These are phyloP conservation scores for Scenedesmus sp. DNA, from an alignment of 163 green algal genomes.

Conservation along the genomic window DNA sequence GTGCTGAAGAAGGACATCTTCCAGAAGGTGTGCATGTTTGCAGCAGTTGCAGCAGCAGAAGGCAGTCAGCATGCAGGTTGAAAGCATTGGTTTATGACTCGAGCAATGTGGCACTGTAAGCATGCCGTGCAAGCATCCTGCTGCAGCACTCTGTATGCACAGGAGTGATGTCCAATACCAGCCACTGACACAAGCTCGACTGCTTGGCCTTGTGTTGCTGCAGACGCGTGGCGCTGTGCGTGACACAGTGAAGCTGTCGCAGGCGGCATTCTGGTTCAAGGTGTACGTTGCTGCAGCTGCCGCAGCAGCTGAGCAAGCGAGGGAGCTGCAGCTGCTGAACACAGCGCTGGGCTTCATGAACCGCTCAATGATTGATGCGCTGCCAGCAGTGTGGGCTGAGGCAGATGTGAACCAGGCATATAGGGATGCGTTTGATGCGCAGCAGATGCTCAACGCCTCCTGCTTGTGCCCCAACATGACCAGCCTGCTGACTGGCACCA, in stretches of 20 bases:
- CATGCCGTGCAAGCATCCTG: too few relatives aligned
- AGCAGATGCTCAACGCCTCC: slow-evolving; percentile 48
- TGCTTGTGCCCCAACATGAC: slow-evolving; percentile 33
- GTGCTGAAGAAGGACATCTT: slow-evolving; percentile 73
- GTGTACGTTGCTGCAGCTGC: slow-evolving; percentile 62
- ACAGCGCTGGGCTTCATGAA: not conserved
- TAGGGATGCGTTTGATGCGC: slow-evolving; percentile 43
- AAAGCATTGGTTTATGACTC: not conserved
- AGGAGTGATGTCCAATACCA: not conserved
- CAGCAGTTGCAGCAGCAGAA: not conserved
- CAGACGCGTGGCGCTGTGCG: slow-evolving; percentile 77
- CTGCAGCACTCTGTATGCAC: too few relatives aligned
- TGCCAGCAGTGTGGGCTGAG: slow-evolving; percentile 30
- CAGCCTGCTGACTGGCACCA: slow-evolving; percentile 11
- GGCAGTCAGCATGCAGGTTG: not conserved
- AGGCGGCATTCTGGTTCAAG: slow-evolving; percentile 67
- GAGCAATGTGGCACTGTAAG: not conserved
- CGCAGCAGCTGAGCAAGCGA: slow-evolving; percentile 61
- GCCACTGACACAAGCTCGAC: not conserved
- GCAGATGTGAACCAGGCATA: slow-evolving; percentile 5
- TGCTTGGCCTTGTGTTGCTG: not conserved
- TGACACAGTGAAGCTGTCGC: slow-evolving; percentile 55
- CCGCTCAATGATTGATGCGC: slow-evolving; percentile 11
- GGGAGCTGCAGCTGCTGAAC: slow-evolving; percentile 61
- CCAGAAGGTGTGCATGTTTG: slow-evolving; percentile 61